Evolutionary conservation across 805 yeast species (phyloP).

Genomic region (Starmerella vaccinii): DNA sequence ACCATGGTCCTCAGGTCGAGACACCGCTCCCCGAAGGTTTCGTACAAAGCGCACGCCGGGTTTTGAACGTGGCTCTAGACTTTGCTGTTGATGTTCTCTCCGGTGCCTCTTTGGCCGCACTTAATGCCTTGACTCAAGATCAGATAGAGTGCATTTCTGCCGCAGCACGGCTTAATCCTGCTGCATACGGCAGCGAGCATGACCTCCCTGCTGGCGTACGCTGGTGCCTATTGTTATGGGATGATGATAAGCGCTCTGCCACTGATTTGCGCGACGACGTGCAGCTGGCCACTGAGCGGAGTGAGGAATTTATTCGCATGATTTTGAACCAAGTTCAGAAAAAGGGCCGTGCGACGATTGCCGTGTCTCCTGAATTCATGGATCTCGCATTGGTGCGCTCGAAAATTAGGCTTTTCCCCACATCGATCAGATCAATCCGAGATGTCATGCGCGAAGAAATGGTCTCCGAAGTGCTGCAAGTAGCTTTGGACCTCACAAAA

Average conservation of each 20-base stretch:
- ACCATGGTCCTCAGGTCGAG: slow-evolving; percentile 25
- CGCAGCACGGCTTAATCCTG: background rate
- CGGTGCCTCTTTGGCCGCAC: slow-evolving; percentile 22
- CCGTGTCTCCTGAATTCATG: slow-evolving; percentile 44
- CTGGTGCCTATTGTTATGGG: slow-evolving; percentile 55
- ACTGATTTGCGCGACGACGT: slow-evolving; percentile 63
- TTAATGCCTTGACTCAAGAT: slow-evolving; percentile 2
- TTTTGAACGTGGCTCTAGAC: slow-evolving; percentile 27
- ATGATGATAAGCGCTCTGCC: slow-evolving; percentile 68
- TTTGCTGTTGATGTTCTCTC: slow-evolving; percentile 29
- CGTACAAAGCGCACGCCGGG: slow-evolving; percentile 39
- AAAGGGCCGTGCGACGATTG: slow-evolving; percentile 60
- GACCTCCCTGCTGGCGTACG: slow-evolving; percentile 22
- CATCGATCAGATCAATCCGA: slow-evolving; percentile 51
- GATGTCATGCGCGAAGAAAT: slow-evolving; percentile 72
- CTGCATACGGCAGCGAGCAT: background rate
- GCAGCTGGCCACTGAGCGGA: slow-evolving; percentile 52
- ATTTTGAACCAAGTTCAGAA: slow-evolving; percentile 52
- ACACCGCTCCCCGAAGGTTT: slow-evolving; percentile 39
- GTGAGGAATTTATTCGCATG: slow-evolving; percentile 58
- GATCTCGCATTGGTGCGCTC: slow-evolving; percentile 45
- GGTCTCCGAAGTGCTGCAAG: slow-evolving; percentile 59
- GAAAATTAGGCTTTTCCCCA: slow-evolving; percentile 46
- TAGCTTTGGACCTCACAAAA: slow-evolving; percentile 52
- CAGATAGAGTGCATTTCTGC: slow-evolving; percentile 2